Evolutionary conservation across 805 yeast genomes (phyloP).

Genomic region (Millerago galiae): DNA sequence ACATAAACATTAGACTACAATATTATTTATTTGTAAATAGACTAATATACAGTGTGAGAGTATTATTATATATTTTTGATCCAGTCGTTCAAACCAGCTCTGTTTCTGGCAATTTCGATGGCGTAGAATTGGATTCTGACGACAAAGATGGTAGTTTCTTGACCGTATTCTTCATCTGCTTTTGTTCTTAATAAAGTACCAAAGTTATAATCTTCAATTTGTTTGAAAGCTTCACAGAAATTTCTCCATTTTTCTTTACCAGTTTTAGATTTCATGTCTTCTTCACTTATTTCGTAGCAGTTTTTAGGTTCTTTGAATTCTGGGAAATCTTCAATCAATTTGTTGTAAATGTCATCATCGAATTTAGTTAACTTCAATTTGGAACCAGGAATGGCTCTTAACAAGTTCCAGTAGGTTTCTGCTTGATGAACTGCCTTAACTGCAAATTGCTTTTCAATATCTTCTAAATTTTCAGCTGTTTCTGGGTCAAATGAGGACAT

Average conservation of each 20-base stretch:
- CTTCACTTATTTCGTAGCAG: constrained; percentile 60
- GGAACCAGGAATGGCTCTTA: constrained; percentile 73
- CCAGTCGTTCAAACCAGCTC: constrained; percentile 91
- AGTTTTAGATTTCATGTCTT: constrained; percentile 67
- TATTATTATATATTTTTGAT: constrained; percentile 22
- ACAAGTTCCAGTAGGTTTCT: constrained; percentile 84
- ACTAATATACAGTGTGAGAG: constrained; percentile 1
- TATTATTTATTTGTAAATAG: background rate
- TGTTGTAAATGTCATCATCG: constrained; percentile 64
- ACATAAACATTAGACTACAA: constrained; percentile 18
- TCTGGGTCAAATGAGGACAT: constrained; percentile 62
- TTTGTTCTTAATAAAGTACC: constrained; percentile 88
- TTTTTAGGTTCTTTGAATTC: constrained; percentile 63
- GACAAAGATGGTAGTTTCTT: constrained; percentile 79
- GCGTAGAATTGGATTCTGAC: constrained; percentile 95
- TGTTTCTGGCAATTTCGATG: constrained; percentile 90
- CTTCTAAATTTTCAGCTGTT: constrained; percentile 89
- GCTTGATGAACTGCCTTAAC: constrained; percentile 96
- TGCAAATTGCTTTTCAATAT: constrained; percentile 95
- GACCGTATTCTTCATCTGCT: constrained; percentile 66
- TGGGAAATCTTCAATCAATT: constrained; percentile 72
- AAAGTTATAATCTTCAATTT: constrained; percentile 87
- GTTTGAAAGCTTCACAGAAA: constrained; percentile 77
- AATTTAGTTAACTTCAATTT: constrained; percentile 63
- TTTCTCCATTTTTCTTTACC: constrained; percentile 92